Conservation (phyloP, 306 rosid species). For the Alnus rubra region DNA sequence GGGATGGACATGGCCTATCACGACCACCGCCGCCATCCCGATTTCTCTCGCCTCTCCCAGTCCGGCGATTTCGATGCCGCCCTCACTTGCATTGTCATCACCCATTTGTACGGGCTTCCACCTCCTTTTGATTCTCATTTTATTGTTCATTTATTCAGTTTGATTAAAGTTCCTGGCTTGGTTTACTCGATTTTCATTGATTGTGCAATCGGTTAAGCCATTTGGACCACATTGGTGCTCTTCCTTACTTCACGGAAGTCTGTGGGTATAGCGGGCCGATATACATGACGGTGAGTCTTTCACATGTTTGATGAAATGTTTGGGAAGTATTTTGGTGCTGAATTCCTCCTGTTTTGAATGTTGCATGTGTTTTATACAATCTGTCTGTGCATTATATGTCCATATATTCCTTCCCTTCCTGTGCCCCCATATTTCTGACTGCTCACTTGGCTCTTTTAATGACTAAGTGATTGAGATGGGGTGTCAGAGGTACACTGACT, state of each 20-base stretch:
- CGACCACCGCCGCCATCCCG: conserved; percentile 80
- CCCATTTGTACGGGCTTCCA: conserved; percentile 64
- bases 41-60: conserved; percentile 61
- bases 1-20: conserved; percentile 82
- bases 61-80: conserved; percentile 41
- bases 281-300: conserved; percentile 81
- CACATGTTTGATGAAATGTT: conserved; percentile 45
- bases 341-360: not conserved
- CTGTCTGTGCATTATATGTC: not conserved
- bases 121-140: not conserved
- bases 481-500: not conserved
- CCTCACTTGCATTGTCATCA: conserved; percentile 75
- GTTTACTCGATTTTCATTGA: conserved; percentile 7
- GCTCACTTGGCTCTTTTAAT: not conserved
- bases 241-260: conserved; percentile 87
- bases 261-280: conserved; percentile 82
- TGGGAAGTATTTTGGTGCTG: not conserved
- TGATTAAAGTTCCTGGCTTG: not conserved
- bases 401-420: not conserved
- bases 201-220: conserved; percentile 52
- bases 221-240: conserved; percentile 86
- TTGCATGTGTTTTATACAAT: not conserved
- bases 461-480: not conserved
- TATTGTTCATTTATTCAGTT: not conserved
- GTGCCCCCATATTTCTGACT: no score